phyloP scores from a whole-genome alignment of 192 early-diverging fungal species.

The Rhizophlyctis rosea region DNA sequence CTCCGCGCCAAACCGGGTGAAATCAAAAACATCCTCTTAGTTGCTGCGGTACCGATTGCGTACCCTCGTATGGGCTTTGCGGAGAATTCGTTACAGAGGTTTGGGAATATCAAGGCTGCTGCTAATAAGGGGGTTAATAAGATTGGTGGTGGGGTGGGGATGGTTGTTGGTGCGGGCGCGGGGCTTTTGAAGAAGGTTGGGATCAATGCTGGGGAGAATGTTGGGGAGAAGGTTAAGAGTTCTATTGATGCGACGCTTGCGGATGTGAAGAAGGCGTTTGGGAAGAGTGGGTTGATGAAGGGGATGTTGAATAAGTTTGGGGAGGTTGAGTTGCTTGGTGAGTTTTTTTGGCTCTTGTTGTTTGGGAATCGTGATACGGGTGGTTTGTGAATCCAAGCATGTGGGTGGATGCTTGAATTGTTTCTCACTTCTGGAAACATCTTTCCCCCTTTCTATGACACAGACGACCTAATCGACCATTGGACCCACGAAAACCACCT shows the following conservation, averaged over 20 bases:
- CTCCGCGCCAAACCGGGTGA: background rate
- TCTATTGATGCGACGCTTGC: slow-evolving; percentile 12
- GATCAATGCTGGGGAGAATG: too few relatives aligned
- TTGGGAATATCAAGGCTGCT: slow-evolving; percentile 17
- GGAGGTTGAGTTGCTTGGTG: slow-evolving; percentile 38
- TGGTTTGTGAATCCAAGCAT: too few relatives aligned
- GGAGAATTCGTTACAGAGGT: slow-evolving; percentile 7
- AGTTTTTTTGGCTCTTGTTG: too few relatives aligned
- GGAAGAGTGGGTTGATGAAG: slow-evolving; percentile 31
- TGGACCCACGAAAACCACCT: slow-evolving; percentile 47
- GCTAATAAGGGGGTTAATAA: slow-evolving; percentile 19
- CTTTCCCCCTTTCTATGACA: too few relatives aligned
- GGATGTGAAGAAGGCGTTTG: slow-evolving; percentile 22
- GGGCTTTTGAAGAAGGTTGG: slow-evolving; percentile 10
- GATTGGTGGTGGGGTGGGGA: slow-evolving; percentile 11
- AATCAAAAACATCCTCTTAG: slow-evolving; percentile 3
- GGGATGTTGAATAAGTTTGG: slow-evolving; percentile 72
- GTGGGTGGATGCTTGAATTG: too few relatives aligned
- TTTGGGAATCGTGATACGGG: too few relatives aligned
- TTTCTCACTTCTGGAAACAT: too few relatives aligned
- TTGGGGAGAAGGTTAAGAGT: slow-evolving; percentile 21
- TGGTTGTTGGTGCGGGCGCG: slow-evolving; percentile 7
- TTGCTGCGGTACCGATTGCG: slow-evolving; percentile 9
- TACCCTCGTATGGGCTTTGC: slow-evolving; percentile 17
- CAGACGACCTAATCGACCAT: slow-evolving; percentile 80